A percentile compares a stretch with the other conserved stretches of the same genome.
These are phyloP conservation scores for Sordariomycetes sp. DNA, from an alignment of 2,329 filamentous ascomycete species.

Conservation along the genomic window DNA sequence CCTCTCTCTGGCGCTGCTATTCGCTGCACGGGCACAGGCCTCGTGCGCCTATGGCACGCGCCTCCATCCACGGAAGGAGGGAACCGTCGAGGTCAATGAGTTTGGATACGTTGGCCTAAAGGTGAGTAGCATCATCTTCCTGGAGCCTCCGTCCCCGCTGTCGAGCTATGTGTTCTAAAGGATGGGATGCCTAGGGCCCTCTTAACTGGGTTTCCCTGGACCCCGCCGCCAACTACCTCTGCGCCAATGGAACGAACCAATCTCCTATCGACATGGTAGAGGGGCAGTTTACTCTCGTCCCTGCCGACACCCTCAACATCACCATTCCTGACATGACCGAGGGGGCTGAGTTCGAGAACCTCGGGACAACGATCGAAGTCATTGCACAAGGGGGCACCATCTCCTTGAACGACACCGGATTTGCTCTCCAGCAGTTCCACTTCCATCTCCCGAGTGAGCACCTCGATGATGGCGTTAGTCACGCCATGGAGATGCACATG, in stretches of 20 bases:
- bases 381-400: conserved; percentile 24
- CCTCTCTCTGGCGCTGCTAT: conserved; percentile 10
- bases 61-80: conserved; percentile 18
- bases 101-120: conserved; percentile 22
- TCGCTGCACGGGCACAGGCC: conserved; percentile 15
- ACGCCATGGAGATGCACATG: conserved; percentile 26
- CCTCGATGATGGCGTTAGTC: conserved; percentile 27
- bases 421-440: conserved; percentile 40
- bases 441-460: conserved; percentile 50
- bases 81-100: conserved; percentile 17
- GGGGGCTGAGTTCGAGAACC: conserved; percentile 33
- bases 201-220: conserved; percentile 37
- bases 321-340: conserved; percentile 15
- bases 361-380: conserved; percentile 38
- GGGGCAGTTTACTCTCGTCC: conserved; percentile 7
- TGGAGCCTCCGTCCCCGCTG: background rate
- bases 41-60: conserved; percentile 26
- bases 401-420: conserved; percentile 22
- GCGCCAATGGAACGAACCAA: conserved; percentile 34
- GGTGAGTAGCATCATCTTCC: conserved; percentile 12
- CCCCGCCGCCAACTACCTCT: conserved; percentile 25
- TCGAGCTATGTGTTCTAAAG: background rate
- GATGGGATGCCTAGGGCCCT: conserved; percentile 23
- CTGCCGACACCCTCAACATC: conserved; percentile 13
- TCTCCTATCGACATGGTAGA: conserved; percentile 39